A percentile compares a stretch with the other conserved stretches of the same genome.
Evolutionary conservation across 345 rosid species (phyloP).

Genomic region (Lumnitzera racemosa): DNA sequence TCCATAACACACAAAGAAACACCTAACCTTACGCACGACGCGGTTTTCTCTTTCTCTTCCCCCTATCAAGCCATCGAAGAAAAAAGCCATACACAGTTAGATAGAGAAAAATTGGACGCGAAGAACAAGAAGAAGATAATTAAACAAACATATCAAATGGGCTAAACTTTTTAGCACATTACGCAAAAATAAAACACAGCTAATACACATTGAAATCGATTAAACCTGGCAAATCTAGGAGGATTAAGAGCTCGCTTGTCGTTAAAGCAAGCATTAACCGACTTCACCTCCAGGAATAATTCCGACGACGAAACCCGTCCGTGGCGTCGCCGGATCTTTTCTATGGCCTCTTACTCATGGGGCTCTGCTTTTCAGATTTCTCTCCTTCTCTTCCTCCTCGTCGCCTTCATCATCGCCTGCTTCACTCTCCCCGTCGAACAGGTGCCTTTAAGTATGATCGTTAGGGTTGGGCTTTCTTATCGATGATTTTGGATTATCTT

Average conservation of each 20-base stretch:
- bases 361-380: conserved; percentile 63
- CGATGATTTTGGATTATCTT: neutral
- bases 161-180: too few species aligned
- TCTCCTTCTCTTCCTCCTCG: conserved; percentile 57
- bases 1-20: too few species aligned
- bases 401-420: conserved; percentile 64
- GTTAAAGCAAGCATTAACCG: conserved; percentile 36
- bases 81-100: too few species aligned
- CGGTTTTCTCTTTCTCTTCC: too few species aligned
- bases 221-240: conserved; percentile 50
- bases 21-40: too few species aligned
- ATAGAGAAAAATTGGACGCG: too few species aligned
- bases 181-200: too few species aligned
- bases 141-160: too few species aligned
- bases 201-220: too few species aligned
- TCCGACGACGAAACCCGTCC: conserved; percentile 43
- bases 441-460: conserved; percentile 25
- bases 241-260: conserved; percentile 44
- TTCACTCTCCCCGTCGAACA: conserved; percentile 89
- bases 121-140: too few species aligned
- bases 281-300: conserved; percentile 11
- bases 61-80: too few species aligned
- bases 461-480: conserved; percentile 1
- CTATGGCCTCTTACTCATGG: conserved; percentile 61
- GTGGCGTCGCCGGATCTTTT: conserved; percentile 36